Evolutionary conservation across 1,284 basidiomycete genomes (phyloP), one percentile per base, ranked within the genome.

Genomic region (Austroboletus novae-zelandiae): DNA sequence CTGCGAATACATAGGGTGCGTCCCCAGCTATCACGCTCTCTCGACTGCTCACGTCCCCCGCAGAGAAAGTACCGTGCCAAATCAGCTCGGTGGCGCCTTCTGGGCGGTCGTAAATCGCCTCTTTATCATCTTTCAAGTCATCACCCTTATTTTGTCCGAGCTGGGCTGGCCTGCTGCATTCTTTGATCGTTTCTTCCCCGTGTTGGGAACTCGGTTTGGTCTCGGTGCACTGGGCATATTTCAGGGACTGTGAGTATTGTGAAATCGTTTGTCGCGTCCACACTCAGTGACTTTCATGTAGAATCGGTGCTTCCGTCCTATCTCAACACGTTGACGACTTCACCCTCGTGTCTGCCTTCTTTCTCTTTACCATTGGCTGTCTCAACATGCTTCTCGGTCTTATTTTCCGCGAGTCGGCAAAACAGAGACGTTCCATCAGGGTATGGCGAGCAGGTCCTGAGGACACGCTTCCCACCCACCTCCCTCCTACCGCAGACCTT

Each of bases 41-140:
- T 43, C 52, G 47, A 43, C 39, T 43, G 43, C 53, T 56, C 50
- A 57, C 35, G 25, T 45, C 29, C 36, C 34, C 46, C 50, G 29
- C 58, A 90, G 86, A 57, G 76, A 78, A 53, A 89, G 86, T 67
- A 89, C 89, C 2, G 89, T 94, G 17, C 92, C 92, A n/a, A 89
- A 91, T 65, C 92, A 95, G 65, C 77, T 89, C 23, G 91, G 89
- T 10, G 92, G 93, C 40, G 79, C 83, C 29, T 94, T 95, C 73
- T 94, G 91, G 88, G 87, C 90, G 14, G 83, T 94, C 50, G 73
- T 94, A 51, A 89, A 90, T 66, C 79, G 88, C 55, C 75, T 94
- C 42, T 78, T 94, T 67, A 90, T 94, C 68, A 79, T 94, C 54
- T 84, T 87, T 69, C 86, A 92, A 72, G 80, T 84, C 57, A 67